phyloP scores from a whole-genome alignment of 805 yeast species.

The Crinitomyces ghanaensis region DNA sequence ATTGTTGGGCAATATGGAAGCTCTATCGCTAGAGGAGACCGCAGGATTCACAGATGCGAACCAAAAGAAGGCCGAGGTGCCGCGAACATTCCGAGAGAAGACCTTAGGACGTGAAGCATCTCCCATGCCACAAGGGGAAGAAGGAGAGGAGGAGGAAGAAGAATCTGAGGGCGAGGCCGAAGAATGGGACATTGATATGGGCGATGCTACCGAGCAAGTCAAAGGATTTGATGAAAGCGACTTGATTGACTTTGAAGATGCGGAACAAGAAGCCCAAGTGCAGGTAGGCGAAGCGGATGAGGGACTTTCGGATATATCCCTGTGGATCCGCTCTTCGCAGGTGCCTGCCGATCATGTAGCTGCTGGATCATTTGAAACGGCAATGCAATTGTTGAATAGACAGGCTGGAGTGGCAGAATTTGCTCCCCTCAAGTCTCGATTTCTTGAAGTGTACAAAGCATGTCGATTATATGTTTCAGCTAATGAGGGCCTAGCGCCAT shows the following conservation, averaged over 20 bases:
- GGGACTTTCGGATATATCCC: constrained; percentile 49
- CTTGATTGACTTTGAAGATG: constrained; percentile 31
- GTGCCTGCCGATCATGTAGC: constrained; percentile 90
- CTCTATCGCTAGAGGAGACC: constrained; percentile 42
- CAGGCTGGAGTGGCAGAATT: constrained; percentile 81
- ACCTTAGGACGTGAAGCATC: no score
- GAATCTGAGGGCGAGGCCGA: constrained; percentile 36
- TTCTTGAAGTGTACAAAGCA: constrained; percentile 73
- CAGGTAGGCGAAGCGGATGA: constrained; percentile 18
- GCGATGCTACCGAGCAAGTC: no score
- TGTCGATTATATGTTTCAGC: constrained; percentile 68
- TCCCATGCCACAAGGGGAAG: no score
- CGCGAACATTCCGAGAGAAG: no score
- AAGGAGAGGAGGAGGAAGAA: constrained; percentile 16
- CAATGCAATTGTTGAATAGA: constrained; percentile 81
- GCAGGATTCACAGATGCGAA: no score
- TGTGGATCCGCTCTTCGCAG: constrained; percentile 82
- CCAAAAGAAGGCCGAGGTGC: constrained; percentile 4
- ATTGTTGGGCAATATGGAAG: constrained; percentile 64
- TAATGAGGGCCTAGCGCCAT: constrained; percentile 59
- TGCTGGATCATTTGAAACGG: constrained; percentile 93
- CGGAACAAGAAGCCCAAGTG: constrained; percentile 19
- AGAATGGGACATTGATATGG: constrained; percentile 60
- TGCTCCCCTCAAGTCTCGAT: constrained; percentile 75
- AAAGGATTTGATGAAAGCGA: no score